Base-by-base conservation (phyloP, 257 asterid species). In the Fraxinus cuspidata region DNA sequence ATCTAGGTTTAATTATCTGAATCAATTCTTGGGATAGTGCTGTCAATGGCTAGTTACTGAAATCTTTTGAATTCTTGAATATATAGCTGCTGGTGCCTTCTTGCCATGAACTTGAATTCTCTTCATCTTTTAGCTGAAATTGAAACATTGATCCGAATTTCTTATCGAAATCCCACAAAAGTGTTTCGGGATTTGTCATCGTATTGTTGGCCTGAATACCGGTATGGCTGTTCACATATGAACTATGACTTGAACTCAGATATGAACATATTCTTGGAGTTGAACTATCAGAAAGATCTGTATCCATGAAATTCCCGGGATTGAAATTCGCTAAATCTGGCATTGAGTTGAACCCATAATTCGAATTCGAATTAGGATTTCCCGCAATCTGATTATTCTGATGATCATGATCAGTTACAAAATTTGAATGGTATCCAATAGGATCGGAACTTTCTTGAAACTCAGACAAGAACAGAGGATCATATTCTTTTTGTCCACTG, bases 281-380 rank as follows among this genome's bases (percentile, higher is more conserved):
- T 60, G 88, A 81, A 8, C 82, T 81, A 12, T 80, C 68, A 1
- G 81, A 79, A 67, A 78, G 70, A 40, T 72, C 85, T 8, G 82
- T 32, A 16, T 85, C 88, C 47, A 75, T 75, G 85, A 83, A 38
- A 38, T 70, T 83, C 40, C 63, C 85, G 9, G 76, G 83, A 70
- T 88, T 88, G 18, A 85, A 90, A 78, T 58, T 87, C 16, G 90
- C 64, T 73, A 90, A 29, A 38, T 74, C 82, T 27, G 92, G 87
- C 90, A 86, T 78, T 19, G 94, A 82, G 78, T 76, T 79, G 81
- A 84, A 86, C 9, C 81, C 86, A 16, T 42, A 37, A n/a, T 37
- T 73, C 4, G 49, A 42, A 42, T 42, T 42, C 44, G 83, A 78
- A 35, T 68, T 75, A 1, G 60, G 60, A 35, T 68, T 60, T 4